Conservation (phyloP, 2,329 filamentous ascomycete genomes). For the Nannizziopsis barbatae region DNA sequence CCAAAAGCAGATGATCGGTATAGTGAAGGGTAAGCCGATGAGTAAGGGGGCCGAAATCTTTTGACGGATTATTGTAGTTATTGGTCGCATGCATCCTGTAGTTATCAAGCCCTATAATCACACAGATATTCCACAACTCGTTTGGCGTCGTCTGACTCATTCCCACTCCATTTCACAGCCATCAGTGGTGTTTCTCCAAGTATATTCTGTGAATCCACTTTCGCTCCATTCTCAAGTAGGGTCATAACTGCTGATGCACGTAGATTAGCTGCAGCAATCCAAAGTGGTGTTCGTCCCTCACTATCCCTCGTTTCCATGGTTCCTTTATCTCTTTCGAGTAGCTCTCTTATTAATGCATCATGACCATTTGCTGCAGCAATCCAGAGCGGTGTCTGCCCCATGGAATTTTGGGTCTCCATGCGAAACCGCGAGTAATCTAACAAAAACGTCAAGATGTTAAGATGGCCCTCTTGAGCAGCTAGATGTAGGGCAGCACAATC, state of each 20-base stretch:
- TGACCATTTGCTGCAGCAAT: slow-evolving; percentile 32
- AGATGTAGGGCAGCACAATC: background rate
- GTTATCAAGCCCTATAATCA: no score
- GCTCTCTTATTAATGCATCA: slow-evolving; percentile 24
- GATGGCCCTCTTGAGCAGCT: background rate
- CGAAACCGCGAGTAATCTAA: background rate
- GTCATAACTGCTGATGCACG: background rate
- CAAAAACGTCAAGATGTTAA: background rate
- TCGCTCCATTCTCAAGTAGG: slow-evolving; percentile 15
- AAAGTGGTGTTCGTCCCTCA: slow-evolving; percentile 1
- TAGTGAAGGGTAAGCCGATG: no score
- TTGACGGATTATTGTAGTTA: no score
- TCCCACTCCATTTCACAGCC: no score
- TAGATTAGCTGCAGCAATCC: slow-evolving; percentile 1
- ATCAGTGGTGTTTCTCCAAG: slow-evolving; percentile 27
- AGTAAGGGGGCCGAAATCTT: no score
- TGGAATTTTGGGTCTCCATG: background rate
- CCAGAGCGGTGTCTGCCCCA: slow-evolving; percentile 28
- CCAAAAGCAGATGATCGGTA: no score
- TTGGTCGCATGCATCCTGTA: no score
- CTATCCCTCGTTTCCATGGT: background rate
- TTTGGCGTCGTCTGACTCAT: no score
- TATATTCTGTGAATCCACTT: slow-evolving; percentile 26
- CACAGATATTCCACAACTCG: no score
- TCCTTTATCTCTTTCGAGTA: slow-evolving; percentile 12